Base-by-base conservation (phyloP, 495 filamentous ascomycete species). In the Aspergillus nanangensis region DNA sequence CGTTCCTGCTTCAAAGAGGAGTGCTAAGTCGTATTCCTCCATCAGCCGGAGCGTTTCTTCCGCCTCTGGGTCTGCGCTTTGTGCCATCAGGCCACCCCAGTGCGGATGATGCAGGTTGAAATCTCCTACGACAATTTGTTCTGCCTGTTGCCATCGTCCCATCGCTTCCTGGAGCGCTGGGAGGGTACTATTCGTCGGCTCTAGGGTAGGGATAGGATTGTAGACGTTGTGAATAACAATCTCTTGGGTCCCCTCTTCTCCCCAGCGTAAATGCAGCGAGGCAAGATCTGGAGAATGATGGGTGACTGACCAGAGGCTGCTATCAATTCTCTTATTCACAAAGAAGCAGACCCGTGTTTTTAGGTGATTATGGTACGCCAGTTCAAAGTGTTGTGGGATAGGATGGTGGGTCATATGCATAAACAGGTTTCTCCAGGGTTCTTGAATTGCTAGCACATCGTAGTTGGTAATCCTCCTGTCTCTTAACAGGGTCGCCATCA, bases 351-450 rank as follows among this genome's bases (percentile, higher is more conserved):
- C 39, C 8, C 39, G 39, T 13, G 39, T 42, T 27, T 42, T 42
- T 17, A 14, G 14, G n/a, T 42, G 39, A 17, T 42, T 23, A 14
- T 42, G 23, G 39, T 42, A 42, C 24, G 21, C 22, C n/a, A 42
- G n/a, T 42, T 42, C 39, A 19, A 42, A 42, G 15, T 42, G 39
- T 27, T 42, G 39, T 42, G 39, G 39, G 24, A 42, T 42, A 18
- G 39, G 39, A 27, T 42, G 21, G 21, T 42, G 21, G 9, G 39
- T 42, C n/a, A 23, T 42, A n/a, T 42, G 13, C 39, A 42, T 42
- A 27, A 42, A 42, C 22, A 23, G 39, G 39, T 42, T 42, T 42
- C 39, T 42, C 39, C 39, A 42, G 39, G 39, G 39, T 42, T 42
- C 39, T 42, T 42, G 39, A 27, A 42, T 25, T 14, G 39, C 39